A percentile compares a stretch with the other conserved stretches of the same genome.
phyloP scores from a whole-genome alignment of 2,329 filamentous ascomycete genomes.

The Aspergillus sp. region DNA sequence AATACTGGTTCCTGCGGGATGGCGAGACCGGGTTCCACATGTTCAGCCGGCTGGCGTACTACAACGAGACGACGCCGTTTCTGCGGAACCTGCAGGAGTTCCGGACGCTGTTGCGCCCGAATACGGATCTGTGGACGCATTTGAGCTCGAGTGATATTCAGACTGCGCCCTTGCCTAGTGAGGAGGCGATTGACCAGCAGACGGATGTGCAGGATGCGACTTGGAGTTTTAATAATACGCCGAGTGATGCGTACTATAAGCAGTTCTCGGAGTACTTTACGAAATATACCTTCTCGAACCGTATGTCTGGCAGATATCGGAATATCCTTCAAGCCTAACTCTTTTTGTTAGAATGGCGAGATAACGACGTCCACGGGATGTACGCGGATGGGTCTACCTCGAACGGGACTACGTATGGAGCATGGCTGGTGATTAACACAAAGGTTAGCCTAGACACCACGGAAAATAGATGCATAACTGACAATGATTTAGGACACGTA shows the following conservation, averaged over 20 bases:
- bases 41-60: constrained; percentile 61
- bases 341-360: constrained; percentile 46
- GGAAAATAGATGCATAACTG: background rate
- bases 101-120: constrained; percentile 61
- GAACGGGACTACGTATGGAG: constrained; percentile 54
- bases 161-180: constrained; percentile 54
- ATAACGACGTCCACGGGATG: constrained; percentile 58
- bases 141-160: constrained; percentile 58
- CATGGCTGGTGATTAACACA: constrained; percentile 66
- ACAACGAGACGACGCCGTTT: constrained; percentile 57
- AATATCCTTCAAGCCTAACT: background rate
- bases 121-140: constrained; percentile 62
- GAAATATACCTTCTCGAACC: constrained; percentile 63
- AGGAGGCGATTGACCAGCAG: constrained; percentile 36
- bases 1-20: constrained; percentile 65
- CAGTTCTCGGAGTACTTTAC: constrained; percentile 63
- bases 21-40: constrained; percentile 63
- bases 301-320: constrained; percentile 15
- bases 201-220: constrained; percentile 64
- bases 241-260: constrained; percentile 56
- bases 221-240: constrained; percentile 59
- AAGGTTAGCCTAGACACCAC: constrained; percentile 49
- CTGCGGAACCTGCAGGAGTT: constrained; percentile 62
- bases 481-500: constrained; percentile 25
- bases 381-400: constrained; percentile 55